Percentiles rank a stretch among this genome's conserved stretches.
These are phyloP conservation scores for Pisolithus sp. DNA, from an alignment of 768 basidiomycete genomes.

Conservation along the genomic window DNA sequence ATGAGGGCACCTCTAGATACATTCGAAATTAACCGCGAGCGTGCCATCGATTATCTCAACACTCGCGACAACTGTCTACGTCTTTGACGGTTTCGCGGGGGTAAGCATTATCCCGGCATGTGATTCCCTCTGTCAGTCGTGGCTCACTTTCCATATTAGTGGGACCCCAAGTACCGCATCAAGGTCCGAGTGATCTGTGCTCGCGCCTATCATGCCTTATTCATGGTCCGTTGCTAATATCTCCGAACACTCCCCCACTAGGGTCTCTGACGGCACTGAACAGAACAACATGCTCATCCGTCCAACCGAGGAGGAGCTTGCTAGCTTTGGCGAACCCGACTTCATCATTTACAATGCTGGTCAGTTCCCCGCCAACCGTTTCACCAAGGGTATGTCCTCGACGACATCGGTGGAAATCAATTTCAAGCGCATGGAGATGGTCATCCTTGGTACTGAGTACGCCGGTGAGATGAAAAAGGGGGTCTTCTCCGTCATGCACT, in stretches of 20 bases:
- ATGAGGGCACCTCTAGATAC: conserved; percentile 56
- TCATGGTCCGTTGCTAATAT: conserved; percentile 68
- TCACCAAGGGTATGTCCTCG: conserved; percentile 99
- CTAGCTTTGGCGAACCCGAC: conserved; percentile 93
- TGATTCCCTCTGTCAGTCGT: background rate
- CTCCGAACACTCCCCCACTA: background rate
- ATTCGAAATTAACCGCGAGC: conserved; percentile 98
- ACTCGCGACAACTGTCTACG: conserved; percentile 97
- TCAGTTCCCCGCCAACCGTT: conserved; percentile 99
- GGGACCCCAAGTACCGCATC: conserved; percentile 99
- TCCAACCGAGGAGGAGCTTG: conserved; percentile 90
- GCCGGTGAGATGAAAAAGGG: conserved; percentile 99
- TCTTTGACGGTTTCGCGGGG: conserved; percentile 94
- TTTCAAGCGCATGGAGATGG: conserved; percentile 99
- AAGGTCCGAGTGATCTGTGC: conserved; percentile 99
- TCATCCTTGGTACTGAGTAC: conserved; percentile 97
- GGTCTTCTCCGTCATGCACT: conserved; percentile 99
- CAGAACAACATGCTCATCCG: conserved; percentile 99
- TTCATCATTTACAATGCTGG: conserved; percentile 99
- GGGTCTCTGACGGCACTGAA: conserved; percentile 5
- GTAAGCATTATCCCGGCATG: conserved; percentile 34
- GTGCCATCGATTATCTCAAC: conserved; percentile 98
- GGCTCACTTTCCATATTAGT: conserved; percentile 37
- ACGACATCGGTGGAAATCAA: conserved; percentile 99
- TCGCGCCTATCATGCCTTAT: conserved; percentile 96